Percentiles rank a stretch among this genome's conserved stretches.
phyloP scores from a whole-genome alignment of 2,329 filamentous ascomycete genomes.

The Cladophialophora psammophila region DNA sequence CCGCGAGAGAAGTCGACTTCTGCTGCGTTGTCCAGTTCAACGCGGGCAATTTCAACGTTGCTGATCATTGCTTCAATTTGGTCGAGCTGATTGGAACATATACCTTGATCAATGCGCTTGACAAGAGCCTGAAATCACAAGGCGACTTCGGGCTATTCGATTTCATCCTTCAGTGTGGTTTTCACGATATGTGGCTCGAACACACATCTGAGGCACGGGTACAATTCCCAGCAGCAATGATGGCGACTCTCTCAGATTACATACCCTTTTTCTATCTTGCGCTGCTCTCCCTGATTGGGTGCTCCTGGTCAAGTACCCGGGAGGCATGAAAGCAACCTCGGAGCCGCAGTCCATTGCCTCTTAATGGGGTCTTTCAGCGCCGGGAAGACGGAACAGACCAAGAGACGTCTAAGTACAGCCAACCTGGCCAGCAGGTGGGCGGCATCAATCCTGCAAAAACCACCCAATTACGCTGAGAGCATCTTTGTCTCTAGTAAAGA shows the following conservation, averaged over 20 bases:
- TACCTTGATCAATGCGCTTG: neutral
- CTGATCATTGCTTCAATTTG: neutral
- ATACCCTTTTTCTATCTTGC: neutral
- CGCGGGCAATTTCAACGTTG: neutral
- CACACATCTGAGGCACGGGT: neutral
- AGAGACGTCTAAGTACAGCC: neutral
- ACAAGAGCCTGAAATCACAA: neutral
- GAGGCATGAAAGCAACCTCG: neutral
- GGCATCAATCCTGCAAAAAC: neutral
- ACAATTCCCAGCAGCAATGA: neutral
- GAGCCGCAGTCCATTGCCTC: neutral
- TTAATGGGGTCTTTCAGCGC: neutral
- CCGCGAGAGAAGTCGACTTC: neutral
- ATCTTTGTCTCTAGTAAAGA: slow-evolving; percentile 3
- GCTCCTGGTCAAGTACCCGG: neutral
- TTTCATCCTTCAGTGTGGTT: neutral
- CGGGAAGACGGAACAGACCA: slow-evolving; percentile 1
- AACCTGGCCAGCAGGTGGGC: neutral
- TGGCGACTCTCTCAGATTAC: neutral
- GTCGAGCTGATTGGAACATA: neutral
- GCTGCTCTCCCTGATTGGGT: neutral
- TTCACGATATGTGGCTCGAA: neutral
- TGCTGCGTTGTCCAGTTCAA: neutral
- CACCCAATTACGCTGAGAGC: neutral
- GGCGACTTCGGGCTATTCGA: neutral